Percentiles rank a stretch among this genome's conserved stretches.
Conservation (phyloP, 345 rosid species). For the Mercurialis annua region DNA sequence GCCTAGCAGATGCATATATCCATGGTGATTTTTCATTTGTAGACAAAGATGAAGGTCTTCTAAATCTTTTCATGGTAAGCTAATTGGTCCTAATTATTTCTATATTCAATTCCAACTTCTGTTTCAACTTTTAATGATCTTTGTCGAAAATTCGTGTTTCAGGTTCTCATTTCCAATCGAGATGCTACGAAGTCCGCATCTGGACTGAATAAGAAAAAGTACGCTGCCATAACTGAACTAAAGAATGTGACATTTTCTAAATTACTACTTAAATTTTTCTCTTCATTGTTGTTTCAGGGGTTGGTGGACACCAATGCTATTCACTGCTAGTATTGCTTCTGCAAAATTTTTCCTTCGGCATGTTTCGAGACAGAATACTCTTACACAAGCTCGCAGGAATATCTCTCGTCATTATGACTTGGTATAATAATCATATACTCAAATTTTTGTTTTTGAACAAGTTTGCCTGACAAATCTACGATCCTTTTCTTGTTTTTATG, state of each 20-base stretch:
- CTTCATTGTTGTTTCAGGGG: constrained; percentile 44
- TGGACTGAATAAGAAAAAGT: constrained; percentile 61
- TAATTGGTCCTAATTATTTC: not conserved
- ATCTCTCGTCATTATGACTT: constrained; percentile 88
- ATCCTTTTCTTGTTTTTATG: constrained; percentile 1
- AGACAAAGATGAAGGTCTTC: constrained; percentile 70
- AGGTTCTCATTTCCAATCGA: constrained; percentile 78
- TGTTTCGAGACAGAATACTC: constrained; percentile 66
- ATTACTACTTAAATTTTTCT: not conserved
- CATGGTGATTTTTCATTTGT: constrained; percentile 79
- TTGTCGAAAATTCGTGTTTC: constrained; percentile 13
- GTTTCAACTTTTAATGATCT: not conserved
- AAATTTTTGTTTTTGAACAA: not conserved
- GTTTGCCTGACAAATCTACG: constrained; percentile 6
- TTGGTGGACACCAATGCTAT: constrained; percentile 90
- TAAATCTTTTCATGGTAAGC: constrained; percentile 65
- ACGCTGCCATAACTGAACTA: not conserved
- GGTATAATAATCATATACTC: constrained; percentile 34
- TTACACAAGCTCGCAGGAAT: constrained; percentile 91
- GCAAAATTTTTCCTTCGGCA: constrained; percentile 76
- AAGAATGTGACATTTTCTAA: not conserved
- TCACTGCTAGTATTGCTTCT: constrained; percentile 70
- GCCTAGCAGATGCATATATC: constrained; percentile 82
- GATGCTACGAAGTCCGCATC: constrained; percentile 42
- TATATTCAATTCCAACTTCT: not conserved